Conservation (phyloP, 352 stramenopile species). For the Globisporangium echinulatum region DNA sequence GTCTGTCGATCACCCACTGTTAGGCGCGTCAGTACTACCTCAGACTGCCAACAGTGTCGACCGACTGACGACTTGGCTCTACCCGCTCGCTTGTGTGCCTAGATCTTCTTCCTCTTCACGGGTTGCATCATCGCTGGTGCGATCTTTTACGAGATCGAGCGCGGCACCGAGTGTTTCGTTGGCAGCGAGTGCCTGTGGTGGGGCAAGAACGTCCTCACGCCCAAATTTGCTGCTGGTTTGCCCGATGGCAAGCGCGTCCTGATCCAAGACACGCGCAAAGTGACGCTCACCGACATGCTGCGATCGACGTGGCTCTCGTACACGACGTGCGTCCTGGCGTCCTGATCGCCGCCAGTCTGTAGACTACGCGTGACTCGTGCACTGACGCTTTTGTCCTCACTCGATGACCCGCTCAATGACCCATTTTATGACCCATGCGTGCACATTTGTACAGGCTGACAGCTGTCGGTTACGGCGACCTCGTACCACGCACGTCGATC, state of each 20-base stretch:
- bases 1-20: not conserved
- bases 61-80: not conserved
- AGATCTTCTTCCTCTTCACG: conserved; percentile 76
- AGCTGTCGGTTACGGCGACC: conserved; percentile 70
- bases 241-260: conserved; percentile 53
- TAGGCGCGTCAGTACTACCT: not conserved
- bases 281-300: conserved; percentile 64
- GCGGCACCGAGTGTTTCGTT: conserved; percentile 59
- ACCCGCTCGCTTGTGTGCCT: not conserved
- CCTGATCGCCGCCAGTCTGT: not conserved
- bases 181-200: conserved; percentile 51
- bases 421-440: not conserved
- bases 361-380: not conserved
- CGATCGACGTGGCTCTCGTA: conserved; percentile 67
- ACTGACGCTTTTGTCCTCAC: not conserved
- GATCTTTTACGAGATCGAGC: conserved; percentile 71
- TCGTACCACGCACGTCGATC: conserved; percentile 50
- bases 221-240: conserved; percentile 23
- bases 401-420: too few species aligned
- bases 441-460: conserved; percentile 30
- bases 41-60: too few species aligned
- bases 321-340: conserved; percentile 30
- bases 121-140: conserved; percentile 56
- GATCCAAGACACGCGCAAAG: conserved; percentile 41
- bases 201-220: conserved; percentile 45